phyloP scores from a whole-genome alignment of 2,329 filamentous ascomycete species.

The Pseudocercospora eumusae region DNA sequence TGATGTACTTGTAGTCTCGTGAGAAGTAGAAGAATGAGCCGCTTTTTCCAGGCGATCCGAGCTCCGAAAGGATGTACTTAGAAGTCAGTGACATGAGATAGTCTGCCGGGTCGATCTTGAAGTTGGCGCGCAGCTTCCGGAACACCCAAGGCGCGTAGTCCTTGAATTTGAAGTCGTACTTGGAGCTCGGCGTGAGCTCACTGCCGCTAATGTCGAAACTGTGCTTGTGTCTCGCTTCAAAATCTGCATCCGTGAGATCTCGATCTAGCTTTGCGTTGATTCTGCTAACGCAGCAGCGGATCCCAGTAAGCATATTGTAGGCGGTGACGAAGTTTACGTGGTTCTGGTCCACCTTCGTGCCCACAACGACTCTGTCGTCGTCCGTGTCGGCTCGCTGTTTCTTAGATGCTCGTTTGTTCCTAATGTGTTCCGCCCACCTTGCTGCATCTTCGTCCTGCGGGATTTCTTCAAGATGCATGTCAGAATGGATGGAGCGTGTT shows the following conservation, averaged over 20 bases:
- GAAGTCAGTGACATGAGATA: constrained; percentile 97
- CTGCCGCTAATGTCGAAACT: constrained; percentile 98
- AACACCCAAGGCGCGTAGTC: constrained; percentile 99
- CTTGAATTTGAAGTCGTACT: constrained; percentile 99
- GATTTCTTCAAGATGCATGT: constrained; percentile 79
- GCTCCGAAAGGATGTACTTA: constrained; percentile 96
- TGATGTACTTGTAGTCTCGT: constrained; percentile 99
- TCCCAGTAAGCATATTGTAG: constrained; percentile 99
- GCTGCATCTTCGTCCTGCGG: constrained; percentile 86
- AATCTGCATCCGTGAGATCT: constrained; percentile 85
- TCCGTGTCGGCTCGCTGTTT: constrained; percentile 82
- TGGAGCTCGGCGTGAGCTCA: constrained; percentile 93
- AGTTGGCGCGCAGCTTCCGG: constrained; percentile 81
- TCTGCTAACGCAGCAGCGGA: constrained; percentile 92
- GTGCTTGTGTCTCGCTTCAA: constrained; percentile 92
- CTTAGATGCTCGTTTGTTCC: constrained; percentile 87
- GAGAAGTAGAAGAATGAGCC: constrained; percentile 99
- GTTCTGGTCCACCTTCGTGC: constrained; percentile 95
- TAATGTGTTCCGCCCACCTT: constrained; percentile 88
- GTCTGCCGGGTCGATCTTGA: constrained; percentile 91
- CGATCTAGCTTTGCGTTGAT: constrained; percentile 97
- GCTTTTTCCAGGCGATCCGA: constrained; percentile 95
- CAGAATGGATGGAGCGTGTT: constrained; percentile 83
- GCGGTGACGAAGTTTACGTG: constrained; percentile 93
- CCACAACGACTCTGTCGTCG: constrained; percentile 87